phyloP scores from a whole-genome alignment of 306 rosid genomes.

The Vigna reflexopilosa region DNA sequence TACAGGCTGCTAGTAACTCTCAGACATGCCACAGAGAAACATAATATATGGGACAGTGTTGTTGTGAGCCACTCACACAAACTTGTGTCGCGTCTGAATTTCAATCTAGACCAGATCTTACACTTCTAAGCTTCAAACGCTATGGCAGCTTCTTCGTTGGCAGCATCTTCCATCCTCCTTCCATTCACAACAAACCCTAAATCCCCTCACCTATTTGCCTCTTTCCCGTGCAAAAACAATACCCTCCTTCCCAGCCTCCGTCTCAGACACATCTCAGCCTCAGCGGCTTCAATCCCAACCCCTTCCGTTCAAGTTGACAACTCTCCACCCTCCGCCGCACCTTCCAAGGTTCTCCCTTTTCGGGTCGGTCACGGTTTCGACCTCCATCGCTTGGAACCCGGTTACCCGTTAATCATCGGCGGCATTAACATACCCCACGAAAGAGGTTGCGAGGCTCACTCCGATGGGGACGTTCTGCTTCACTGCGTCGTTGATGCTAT shows the following conservation, averaged over 20 bases:
- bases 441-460: constrained; percentile 96
- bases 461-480: constrained; percentile 97
- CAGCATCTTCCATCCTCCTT: constrained; percentile 46
- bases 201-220: constrained; percentile 14
- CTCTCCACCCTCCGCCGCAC: constrained; percentile 48
- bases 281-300: constrained; percentile 48
- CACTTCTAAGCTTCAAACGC: constrained; percentile 37
- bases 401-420: constrained; percentile 93
- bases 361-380: constrained; percentile 96
- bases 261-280: constrained; percentile 43
- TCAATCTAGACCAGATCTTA: not conserved
- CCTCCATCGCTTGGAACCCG: constrained; percentile 91
- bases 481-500: constrained; percentile 98
- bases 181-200: constrained; percentile 36
- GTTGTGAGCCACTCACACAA: not conserved
- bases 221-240: constrained; percentile 47
- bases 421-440: constrained; percentile 93
- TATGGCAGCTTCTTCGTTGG: constrained; percentile 55
- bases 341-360: constrained; percentile 75
- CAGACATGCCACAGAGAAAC: not conserved
- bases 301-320: constrained; percentile 50
- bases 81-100: constrained; percentile 9
- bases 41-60: not conserved
- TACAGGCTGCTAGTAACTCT: not conserved
- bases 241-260: constrained; percentile 25